These are phyloP conservation scores for Striga hermonthica DNA, from an alignment of 305 asterid genomes.

Conservation along the genomic window DNA sequence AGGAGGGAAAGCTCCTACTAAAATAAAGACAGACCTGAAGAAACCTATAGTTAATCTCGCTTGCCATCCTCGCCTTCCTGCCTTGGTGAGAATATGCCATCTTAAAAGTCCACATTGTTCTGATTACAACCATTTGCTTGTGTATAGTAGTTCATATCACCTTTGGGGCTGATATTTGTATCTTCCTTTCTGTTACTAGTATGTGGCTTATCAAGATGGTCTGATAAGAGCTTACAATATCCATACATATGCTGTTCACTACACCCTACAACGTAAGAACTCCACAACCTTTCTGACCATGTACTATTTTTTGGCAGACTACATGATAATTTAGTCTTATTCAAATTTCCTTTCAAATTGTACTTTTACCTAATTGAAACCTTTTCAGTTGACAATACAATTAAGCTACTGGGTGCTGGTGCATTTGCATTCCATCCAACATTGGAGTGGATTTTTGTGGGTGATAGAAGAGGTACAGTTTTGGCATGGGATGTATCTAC, in stretches of 20 bases:
- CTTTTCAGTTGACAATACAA: constrained; percentile 90
- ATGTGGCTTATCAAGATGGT: constrained; percentile 98
- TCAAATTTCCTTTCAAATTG: constrained; percentile 26
- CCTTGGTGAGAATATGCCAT: constrained; percentile 57
- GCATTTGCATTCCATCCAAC: constrained; percentile 97
- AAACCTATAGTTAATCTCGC: constrained; percentile 97
- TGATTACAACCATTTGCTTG: constrained; percentile 23
- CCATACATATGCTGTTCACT: constrained; percentile 86
- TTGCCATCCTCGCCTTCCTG: constrained; percentile 99
- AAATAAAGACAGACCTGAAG: constrained; percentile 98
- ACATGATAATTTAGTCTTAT: constrained; percentile 26
- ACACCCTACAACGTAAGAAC: constrained; percentile 92
- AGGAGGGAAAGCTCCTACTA: constrained; percentile 97
- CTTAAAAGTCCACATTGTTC: constrained; percentile 18
- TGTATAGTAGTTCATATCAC: constrained; percentile 24
- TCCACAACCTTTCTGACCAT: constrained; percentile 26
- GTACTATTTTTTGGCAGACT: constrained; percentile 25
- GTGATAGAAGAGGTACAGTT: constrained; percentile 97
- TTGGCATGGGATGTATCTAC: constrained; percentile 99
- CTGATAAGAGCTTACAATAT: constrained; percentile 95
- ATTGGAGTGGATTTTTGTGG: constrained; percentile 96
- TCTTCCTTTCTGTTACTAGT: constrained; percentile 52
- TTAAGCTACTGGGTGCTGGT: constrained; percentile 96
- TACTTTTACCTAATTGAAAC: constrained; percentile 28
- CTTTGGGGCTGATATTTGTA: constrained; percentile 32